A percentile compares a stretch with the other conserved stretches of the same genome.
Conservation (phyloP, 2,329 filamentous ascomycete species). For the Davidsoniella virescens region DNA sequence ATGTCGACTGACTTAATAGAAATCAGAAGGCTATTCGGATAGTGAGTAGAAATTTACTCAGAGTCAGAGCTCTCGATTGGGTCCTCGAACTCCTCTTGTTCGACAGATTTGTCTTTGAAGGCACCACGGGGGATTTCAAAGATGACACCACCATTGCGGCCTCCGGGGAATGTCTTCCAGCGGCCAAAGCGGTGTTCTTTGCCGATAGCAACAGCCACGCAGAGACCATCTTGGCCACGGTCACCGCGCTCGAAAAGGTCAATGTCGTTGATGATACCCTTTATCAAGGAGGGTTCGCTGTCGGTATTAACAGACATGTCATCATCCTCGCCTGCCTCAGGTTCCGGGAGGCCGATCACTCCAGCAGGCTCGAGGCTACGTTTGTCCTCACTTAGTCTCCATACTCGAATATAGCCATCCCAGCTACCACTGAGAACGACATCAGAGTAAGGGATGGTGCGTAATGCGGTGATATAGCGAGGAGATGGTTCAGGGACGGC, state of each 20-base stretch:
- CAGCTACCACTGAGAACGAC: conserved; percentile 83
- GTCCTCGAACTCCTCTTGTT: conserved; percentile 13
- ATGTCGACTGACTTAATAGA: background rate
- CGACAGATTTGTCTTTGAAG: conserved; percentile 19
- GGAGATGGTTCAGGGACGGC: conserved; percentile 50
- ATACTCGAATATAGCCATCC: conserved; percentile 77
- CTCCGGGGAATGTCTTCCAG: conserved; percentile 51
- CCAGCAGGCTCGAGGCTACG: conserved; percentile 58
- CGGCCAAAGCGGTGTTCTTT: conserved; percentile 74
- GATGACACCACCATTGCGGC: conserved; percentile 70
- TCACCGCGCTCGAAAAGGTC: conserved; percentile 74
- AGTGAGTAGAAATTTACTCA: conserved; percentile 5
- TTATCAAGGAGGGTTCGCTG: conserved; percentile 25
- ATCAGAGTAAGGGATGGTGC: conserved; percentile 78
- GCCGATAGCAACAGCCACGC: conserved; percentile 70
- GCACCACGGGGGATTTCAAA: conserved; percentile 52
- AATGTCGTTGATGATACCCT: conserved; percentile 77
- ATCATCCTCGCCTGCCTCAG: conserved; percentile 18
- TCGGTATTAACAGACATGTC: conserved; percentile 17
- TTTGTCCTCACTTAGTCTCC: conserved; percentile 74
- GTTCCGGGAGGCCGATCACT: conserved; percentile 27
- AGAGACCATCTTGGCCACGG: conserved; percentile 58
- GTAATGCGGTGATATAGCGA: conserved; percentile 78
- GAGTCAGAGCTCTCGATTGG: conserved; percentile 20
- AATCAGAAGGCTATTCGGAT: background rate